A percentile compares a stretch with the other conserved stretches of the same genome.
Conservation (phyloP, 2,329 filamentous ascomycete species). For the Lomentospora prolificans region DNA sequence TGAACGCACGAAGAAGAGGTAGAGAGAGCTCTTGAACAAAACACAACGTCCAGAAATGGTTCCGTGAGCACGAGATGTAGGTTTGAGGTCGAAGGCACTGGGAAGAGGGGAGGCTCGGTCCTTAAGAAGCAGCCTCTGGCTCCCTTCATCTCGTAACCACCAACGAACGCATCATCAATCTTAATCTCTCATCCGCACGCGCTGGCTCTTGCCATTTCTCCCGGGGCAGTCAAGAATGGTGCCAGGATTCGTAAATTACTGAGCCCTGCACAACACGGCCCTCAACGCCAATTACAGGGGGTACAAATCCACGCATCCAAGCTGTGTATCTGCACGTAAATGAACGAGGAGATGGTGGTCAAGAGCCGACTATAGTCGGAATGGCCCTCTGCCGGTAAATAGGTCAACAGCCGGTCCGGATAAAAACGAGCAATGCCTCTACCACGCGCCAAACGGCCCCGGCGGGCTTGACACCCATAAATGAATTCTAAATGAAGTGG, state of each 20-base stretch:
- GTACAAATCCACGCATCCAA: not conserved
- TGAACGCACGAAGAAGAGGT: not conserved
- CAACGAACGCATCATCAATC: not conserved
- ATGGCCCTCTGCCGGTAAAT: not conserved
- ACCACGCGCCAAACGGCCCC: not conserved
- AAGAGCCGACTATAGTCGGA: not conserved
- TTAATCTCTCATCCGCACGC: not conserved
- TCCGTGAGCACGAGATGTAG: not conserved
- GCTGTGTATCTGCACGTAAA: not conserved
- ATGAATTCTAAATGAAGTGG: conserved; percentile 3
- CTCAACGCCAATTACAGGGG: not conserved
- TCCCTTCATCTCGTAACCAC: not conserved
- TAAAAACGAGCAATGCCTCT: not conserved
- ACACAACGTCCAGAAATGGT: not conserved
- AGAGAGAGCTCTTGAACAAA: not conserved
- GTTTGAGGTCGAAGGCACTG: not conserved
- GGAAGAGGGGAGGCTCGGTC: not conserved
- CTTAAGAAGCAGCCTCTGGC: not conserved
- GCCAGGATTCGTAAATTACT: not conserved
- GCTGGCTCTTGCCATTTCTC: too few species aligned
- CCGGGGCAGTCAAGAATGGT: not conserved
- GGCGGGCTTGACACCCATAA: not conserved
- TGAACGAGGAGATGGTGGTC: not conserved
- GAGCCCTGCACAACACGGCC: too few species aligned
- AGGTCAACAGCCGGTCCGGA: not conserved